These are phyloP conservation scores for Trichoderma koningiopsis DNA, from an alignment of 2,329 filamentous ascomycete genomes.

Conservation along the genomic window DNA sequence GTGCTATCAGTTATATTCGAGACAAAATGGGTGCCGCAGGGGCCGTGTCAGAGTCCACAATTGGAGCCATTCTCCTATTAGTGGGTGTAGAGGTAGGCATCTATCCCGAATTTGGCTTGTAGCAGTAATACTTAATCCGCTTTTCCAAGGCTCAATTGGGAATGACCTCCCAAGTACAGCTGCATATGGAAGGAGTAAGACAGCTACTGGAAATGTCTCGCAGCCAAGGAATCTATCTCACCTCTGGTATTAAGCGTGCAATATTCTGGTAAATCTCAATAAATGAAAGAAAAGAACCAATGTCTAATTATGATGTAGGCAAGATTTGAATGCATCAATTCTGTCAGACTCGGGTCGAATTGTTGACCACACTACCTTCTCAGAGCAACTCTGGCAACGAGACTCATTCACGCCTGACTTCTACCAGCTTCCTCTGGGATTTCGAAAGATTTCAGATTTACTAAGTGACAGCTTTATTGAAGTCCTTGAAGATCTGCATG, in stretches of 20 bases:
- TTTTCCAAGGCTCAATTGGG: not conserved
- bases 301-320: not conserved
- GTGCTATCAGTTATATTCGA: not conserved
- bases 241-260: slow-evolving; percentile 1
- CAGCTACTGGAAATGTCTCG: slow-evolving; percentile 1
- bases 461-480: not conserved
- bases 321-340: slow-evolving; percentile 11
- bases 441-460: not conserved
- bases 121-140: not conserved
- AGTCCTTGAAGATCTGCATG: not conserved
- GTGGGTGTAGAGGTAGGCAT: slow-evolving; percentile 6
- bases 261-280: not conserved
- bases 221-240: not conserved
- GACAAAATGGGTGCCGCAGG: not conserved
- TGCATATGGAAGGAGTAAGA: not conserved
- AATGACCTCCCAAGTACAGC: not conserved
- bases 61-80: slow-evolving; percentile 1
- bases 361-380: slow-evolving; percentile 4
- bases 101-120: not conserved
- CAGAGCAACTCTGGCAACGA: not conserved
- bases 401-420: not conserved
- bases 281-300: not conserved
- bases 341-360: not conserved
- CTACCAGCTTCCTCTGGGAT: not conserved
- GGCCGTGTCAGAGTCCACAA: slow-evolving; percentile 1